Base-by-base conservation (phyloP, 1,284 basidiomycete genomes). In the Boletus putidus region DNA sequence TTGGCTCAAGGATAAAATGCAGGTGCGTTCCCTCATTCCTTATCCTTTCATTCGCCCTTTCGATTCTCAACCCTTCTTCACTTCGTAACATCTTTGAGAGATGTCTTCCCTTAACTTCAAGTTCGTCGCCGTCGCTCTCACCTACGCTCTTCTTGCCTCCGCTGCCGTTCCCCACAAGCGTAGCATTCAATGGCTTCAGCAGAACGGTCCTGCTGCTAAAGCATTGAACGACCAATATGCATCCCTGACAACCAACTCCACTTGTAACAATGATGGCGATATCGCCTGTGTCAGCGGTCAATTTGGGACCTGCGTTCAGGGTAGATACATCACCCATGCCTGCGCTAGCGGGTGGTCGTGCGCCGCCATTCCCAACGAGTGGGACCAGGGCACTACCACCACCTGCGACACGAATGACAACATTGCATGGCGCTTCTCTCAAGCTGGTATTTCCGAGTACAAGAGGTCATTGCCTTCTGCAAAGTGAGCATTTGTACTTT, bases 131-230 rank as follows among this genome's bases (percentile, higher is more conserved):
- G 52, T 65, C 15, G 43, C 36, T 16, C 46, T 65, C 47, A 15
- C 63, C 21, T 60, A 6, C 20, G 25, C 42, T 18, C 55, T 65
- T 48, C 50, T 65, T 21, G 20, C 21, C n/a, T 67, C 66, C 8
- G 55, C 66, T 15, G 54, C 60, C n/a, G 59, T 68, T 37, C 49
- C 54, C 29, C 11, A 55, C 46, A 52, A 43, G 40, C 65, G 60
- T 46, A 63, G 55, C 39, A 12, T 27, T 16, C 36, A 65, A 42
- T 63, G 53, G 65, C 64, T 69, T 11, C 63, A 65, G 48, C 36
- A 61, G 23, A 68, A 68, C 21, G 66, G 67, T 16, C 65, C 60
- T 35, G 61, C 63, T 25, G 67, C 66, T 4, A 57, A 69, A 48
- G 62, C 65, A 6, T 49, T 69, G 49, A 67, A 69, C 31, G 58